These are phyloP conservation scores for Pulveroboletus sp. DNA, from an alignment of 768 basidiomycete species.

Conservation along the genomic window DNA sequence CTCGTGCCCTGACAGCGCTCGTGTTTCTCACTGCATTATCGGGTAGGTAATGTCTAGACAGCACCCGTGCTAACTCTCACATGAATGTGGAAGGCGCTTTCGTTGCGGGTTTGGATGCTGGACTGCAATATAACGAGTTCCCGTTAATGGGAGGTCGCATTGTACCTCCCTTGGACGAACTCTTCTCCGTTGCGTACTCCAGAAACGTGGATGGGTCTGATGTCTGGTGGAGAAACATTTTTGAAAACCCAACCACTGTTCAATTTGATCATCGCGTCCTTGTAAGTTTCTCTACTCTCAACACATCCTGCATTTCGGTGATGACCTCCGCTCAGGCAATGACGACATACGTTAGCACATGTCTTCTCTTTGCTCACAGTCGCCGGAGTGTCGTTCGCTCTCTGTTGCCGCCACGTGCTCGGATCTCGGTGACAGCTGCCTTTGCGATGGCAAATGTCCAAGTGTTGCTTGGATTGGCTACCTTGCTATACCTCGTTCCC, in stretches of 20 bases:
- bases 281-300: constrained; percentile 43
- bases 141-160: constrained; percentile 91
- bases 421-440: constrained; percentile 50
- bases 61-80: neutral
- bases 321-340: constrained; percentile 55
- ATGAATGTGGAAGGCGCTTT: constrained; percentile 71
- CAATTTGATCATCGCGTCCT: constrained; percentile 96
- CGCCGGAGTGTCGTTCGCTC: constrained; percentile 46
- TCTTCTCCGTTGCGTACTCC: constrained; percentile 76
- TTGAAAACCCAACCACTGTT: constrained; percentile 97
- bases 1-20: constrained; percentile 66
- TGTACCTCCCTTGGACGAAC: constrained; percentile 77
- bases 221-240: constrained; percentile 92
- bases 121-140: constrained; percentile 97
- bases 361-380: constrained; percentile 59
- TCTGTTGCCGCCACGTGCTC: constrained; percentile 59
- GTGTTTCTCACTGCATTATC: constrained; percentile 92
- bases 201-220: constrained; percentile 67
- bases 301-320: neutral
- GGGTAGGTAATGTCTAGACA: constrained; percentile 45
- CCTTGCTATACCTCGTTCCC: constrained; percentile 90
- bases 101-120: constrained; percentile 96
- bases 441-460: constrained; percentile 86
- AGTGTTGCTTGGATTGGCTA: constrained; percentile 72
- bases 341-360: constrained; percentile 74